Base-by-base conservation (phyloP, 73 alveolate species). In the Effrenium voratum region DNA sequence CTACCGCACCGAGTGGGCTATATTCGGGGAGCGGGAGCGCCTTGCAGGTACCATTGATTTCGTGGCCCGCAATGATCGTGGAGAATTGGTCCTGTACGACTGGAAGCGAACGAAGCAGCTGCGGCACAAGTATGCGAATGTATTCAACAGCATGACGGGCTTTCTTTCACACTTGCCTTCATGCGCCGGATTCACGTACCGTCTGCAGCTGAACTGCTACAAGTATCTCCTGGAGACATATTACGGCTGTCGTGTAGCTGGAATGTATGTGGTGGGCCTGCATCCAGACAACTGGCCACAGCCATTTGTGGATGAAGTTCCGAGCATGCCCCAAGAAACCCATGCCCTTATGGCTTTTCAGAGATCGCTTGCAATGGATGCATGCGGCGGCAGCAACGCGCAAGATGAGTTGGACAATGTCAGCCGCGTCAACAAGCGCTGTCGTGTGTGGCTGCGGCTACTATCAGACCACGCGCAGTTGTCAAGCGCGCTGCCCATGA, bases 11-110 rank as follows among this genome's bases (percentile, higher is more conserved):
- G 84, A 87, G 81, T 87, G 95, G 95, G 49, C 44, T 32, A 63
- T 87, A 5, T 87, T 2, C 10, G 95, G 85, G 4, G 41, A 47
- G 8, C 47, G 24, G 24, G 85, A 63, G 36, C 36, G 63, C n/a
- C 26, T 87, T 40, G 96, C 96, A 0, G 96, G 96, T 2, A 46
- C 85, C 26, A 90, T 90, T 41, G 95, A 63, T 40, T 60, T 87
- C 4, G 80, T 32, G 15, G 49, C 75, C n/a, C 30, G 45, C 49
- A 0, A 5, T 30, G 72, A 66, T 1, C 40, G 44, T 43, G 72
- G 49, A 2, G 2, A 49, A 1, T 41, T 87, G 6, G 44, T 87
- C 63, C 83, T 87, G 4, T 63, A 40, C 32, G 95, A 87, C 52
- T 63, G 95, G 95, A 87, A 87, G 70, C 95, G 84, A 10, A 60